A percentile compares a stretch with the other conserved stretches of the same genome.
phyloP scores from a whole-genome alignment of 805 yeast genomes.

The Yarrowia divulgata region DNA sequence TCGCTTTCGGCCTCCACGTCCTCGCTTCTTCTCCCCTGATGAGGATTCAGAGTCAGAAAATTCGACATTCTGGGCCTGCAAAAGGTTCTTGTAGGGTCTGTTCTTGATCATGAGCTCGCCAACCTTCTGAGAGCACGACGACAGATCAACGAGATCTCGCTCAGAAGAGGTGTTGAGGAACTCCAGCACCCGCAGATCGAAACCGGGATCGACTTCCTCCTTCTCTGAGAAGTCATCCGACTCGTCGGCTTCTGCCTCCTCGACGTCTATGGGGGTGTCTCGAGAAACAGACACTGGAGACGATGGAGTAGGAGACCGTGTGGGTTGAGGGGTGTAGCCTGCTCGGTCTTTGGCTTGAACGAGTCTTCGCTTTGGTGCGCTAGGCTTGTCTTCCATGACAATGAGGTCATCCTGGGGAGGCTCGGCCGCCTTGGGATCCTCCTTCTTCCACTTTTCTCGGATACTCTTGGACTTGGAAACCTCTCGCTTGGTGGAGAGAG shows the following conservation, averaged over 20 bases:
- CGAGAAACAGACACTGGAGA: constrained; percentile 5
- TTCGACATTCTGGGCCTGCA: constrained; percentile 64
- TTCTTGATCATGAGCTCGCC: constrained; percentile 69
- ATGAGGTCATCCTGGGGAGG: constrained; percentile 4
- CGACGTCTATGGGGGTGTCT: constrained; percentile 4
- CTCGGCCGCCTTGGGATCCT: constrained; percentile 9
- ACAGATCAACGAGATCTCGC: constrained; percentile 80
- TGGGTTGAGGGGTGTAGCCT: constrained; percentile 6
- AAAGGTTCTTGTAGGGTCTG: constrained; percentile 73
- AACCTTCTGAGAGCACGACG: constrained; percentile 68
- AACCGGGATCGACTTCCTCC: constrained; percentile 57
- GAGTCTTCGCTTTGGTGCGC: constrained; percentile 27
- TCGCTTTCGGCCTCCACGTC: constrained; percentile 56
- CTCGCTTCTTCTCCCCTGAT: constrained; percentile 46
- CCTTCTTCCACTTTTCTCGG: constrained; percentile 29
- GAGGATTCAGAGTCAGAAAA: constrained; percentile 53
- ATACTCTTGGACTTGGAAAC: constrained; percentile 34
- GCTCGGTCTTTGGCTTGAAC: constrained; percentile 38
- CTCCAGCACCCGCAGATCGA: constrained; percentile 71
- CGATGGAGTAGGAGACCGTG: constrained; percentile 2
- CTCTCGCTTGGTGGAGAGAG: constrained; percentile 27
- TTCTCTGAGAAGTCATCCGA: constrained; percentile 48
- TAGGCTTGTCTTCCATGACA: constrained; percentile 30
- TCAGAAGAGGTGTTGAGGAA: constrained; percentile 80
- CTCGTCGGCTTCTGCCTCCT: constrained; percentile 30